Base-by-base conservation (phyloP, 345 rosid genomes). In the Salix suchowensis region DNA sequence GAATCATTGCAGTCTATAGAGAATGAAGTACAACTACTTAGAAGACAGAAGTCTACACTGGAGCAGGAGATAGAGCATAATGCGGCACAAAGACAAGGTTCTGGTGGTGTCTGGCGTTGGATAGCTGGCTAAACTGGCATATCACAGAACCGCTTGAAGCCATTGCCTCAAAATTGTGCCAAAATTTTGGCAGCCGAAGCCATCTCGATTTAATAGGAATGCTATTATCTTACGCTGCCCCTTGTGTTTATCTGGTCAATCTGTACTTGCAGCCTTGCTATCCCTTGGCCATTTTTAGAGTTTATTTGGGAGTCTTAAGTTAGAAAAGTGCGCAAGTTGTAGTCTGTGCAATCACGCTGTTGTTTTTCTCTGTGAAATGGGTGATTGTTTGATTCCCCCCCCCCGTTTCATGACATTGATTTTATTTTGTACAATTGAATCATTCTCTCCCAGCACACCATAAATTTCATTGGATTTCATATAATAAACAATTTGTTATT, bases 61-160 rank as follows among this genome's bases (percentile, higher is more conserved):
- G 97, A 91, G 9, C 87, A 81, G 75, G 91, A 90, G 78, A 81
- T 88, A 82, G 98, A 93, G 82, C 86, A 71, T 12, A 81, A 52
- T 75, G 78, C 82, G 30, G 80, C 79, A 54, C 73, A 86, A 80
- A 87, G 83, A 81, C 94, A 93, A 88, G 87, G 89, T 77, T 89
- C 98, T n/a, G 93, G 97, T 30, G 88, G 98, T 68, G 89, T 90
- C 62, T 91, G 94, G 93, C 77, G 88, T 61, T 93, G 96, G 94
- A 84, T 92, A 54, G 88, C 89, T 11, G 90, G 91, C 69, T 82
- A 71, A 74, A 65, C 18, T 68, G 6, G 54, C 26, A 21, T 50
- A 15, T 40, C 77, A 26, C 80, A 72, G 75, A 78, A 65, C 37
- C 70, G 12, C 72, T 77, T 73, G 67, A 44, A 65, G 46, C 71